Evolutionary conservation across 495 filamentous ascomycete species (phyloP), one percentile per base, ranked within the genome.

Genomic region (Aspergillus ostianus): DNA sequence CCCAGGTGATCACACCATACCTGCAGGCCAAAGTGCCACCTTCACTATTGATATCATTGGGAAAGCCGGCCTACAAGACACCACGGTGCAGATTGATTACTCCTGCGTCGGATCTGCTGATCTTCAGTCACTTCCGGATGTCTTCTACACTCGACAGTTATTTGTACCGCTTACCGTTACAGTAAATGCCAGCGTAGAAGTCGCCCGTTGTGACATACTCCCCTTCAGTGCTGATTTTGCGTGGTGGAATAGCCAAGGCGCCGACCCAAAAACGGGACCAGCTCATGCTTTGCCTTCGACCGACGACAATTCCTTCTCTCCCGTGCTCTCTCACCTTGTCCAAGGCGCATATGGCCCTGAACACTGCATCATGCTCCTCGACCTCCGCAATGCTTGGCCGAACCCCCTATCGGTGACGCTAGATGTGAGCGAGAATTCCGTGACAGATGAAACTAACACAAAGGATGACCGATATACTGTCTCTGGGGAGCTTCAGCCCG

Each of bases 351-450:
- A 76, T 57, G 71, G 79, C 13, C 81, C 85, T 51, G 82, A 91
- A 26, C 86, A 93, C 67, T 95, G 91, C 67, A 78, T 96, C 46
- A 75, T 96, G 17, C 66, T 95, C 6, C 73, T 98, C 18, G 93
- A 98, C 69, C 79, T 97, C 30, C 85, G 90, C 47, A 98, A 98
- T 65, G 84, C 87, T 21, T 97, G 92, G 91, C 89, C 91, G 15
- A 87, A 82, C 59, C 84, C 87, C 5, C 81, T 97, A 57, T 79
- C 80, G 2, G 69, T 85, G 13, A 75, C 72, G 30, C 60, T 84
- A 48, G 74, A 84, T 27, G 82, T 93, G 19, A 80, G 65, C 32
- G 73, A 78, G 44, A 60, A 67, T 47, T 62, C 67, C n/a, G 53
- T 66, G 4, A 10, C 19, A 41, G 53, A 52, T 17, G 18, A 53